A percentile compares a stretch with the other conserved stretches of the same genome.
phyloP scores from a whole-genome alignment of 1,284 basidiomycete species.

The Pterula multifida region DNA sequence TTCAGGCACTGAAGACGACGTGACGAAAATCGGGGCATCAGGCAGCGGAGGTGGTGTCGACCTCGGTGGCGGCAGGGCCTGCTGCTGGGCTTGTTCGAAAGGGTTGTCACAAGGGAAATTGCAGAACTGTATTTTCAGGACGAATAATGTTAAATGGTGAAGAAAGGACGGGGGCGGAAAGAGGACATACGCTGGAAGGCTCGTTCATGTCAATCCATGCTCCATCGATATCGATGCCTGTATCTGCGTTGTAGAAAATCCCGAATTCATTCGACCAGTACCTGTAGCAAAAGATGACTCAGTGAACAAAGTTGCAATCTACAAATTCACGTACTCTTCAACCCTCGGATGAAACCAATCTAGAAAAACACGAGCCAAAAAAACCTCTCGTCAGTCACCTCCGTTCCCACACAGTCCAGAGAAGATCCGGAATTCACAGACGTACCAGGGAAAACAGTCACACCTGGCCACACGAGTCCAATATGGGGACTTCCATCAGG shows the following conservation, averaged over 20 bases:
- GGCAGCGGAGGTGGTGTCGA: slow-evolving; percentile 34
- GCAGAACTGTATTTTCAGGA: slow-evolving; percentile 38
- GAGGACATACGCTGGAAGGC: slow-evolving; percentile 37
- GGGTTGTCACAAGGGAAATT: slow-evolving; percentile 44
- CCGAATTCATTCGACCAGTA: slow-evolving; percentile 55
- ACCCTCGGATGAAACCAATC: slow-evolving; percentile 58
- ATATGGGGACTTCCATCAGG: slow-evolving; percentile 47
- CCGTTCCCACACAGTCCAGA: too few relatives aligned
- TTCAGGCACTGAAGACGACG: slow-evolving; percentile 9
- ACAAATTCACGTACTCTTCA: slow-evolving; percentile 25
- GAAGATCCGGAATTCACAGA: slow-evolving; percentile 36
- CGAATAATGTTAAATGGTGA: slow-evolving; percentile 1
- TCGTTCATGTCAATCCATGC: slow-evolving; percentile 71
- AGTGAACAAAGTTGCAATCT: slow-evolving; percentile 53
- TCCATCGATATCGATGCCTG: slow-evolving; percentile 54
- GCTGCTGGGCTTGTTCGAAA: slow-evolving; percentile 37
- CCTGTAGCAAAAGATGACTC: slow-evolving; percentile 37
- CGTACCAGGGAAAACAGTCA: slow-evolving; percentile 30
- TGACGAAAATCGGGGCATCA: slow-evolving; percentile 38
- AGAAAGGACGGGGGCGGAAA: slow-evolving; percentile 2
- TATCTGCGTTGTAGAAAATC: slow-evolving; percentile 42
- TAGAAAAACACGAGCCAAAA: slow-evolving; percentile 13
- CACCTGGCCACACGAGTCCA: slow-evolving; percentile 62
- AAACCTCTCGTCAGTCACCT: too few relatives aligned
- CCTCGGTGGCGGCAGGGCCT: slow-evolving; percentile 42